A percentile compares a stretch with the other conserved stretches of the same genome.
Evolutionary conservation across 2,329 filamentous ascomycete species (phyloP).

Genomic region (Clonostachys rhizophaga): DNA sequence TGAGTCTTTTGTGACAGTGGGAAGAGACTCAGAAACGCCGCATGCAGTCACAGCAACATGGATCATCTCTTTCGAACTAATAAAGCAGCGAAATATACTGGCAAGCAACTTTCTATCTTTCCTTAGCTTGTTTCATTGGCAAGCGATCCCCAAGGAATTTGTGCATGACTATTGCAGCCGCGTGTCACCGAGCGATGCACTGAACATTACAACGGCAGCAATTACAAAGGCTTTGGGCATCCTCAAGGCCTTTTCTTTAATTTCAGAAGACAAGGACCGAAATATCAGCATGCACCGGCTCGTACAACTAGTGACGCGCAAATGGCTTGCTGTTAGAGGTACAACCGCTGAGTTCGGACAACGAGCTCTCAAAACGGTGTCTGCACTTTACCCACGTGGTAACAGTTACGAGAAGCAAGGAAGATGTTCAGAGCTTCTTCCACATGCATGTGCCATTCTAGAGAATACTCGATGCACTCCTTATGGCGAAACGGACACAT

Average conservation of each 20-base stretch:
- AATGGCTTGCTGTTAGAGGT: constrained; percentile 14
- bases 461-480: too few species aligned
- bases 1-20: not conserved
- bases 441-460: too few species aligned
- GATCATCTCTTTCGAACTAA: constrained; percentile 1
- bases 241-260: constrained; percentile 22
- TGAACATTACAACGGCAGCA: too few species aligned
- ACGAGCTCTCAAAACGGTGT: constrained; percentile 12
- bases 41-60: not conserved
- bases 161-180: constrained; percentile 1
- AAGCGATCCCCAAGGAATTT: constrained; percentile 17
- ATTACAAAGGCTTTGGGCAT: constrained; percentile 10
- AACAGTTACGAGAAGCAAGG: too few species aligned
- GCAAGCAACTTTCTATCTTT: constrained; percentile 21
- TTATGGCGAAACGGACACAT: too few species aligned
- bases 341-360: constrained; percentile 4
- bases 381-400: constrained; percentile 9
- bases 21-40: not conserved
- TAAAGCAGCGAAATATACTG: constrained; percentile 5
- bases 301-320: constrained; percentile 21
- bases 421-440: too few species aligned
- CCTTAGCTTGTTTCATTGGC: constrained; percentile 20
- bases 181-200: too few species aligned
- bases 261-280: constrained; percentile 7
- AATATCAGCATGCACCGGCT: constrained; percentile 23